Evolutionary conservation across 2,329 filamentous ascomycete species (phyloP).

Genomic region (Curvularia sp.): DNA sequence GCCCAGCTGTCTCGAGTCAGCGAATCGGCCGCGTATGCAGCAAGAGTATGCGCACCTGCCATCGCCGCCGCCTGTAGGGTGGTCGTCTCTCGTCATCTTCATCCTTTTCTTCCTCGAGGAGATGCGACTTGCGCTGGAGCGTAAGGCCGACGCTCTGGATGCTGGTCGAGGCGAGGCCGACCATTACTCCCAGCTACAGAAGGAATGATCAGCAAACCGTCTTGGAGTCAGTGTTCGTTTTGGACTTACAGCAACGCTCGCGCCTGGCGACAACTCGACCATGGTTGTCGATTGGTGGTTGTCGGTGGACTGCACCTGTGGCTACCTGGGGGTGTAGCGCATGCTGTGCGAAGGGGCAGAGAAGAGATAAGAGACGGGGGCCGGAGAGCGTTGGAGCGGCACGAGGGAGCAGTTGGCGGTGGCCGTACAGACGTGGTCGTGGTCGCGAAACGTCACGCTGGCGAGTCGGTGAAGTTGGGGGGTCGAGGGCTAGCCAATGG

Average conservation of each 20-base stretch:
- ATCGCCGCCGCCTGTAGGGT: conserved; percentile 86
- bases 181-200: conserved; percentile 82
- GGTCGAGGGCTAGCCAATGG: conserved; percentile 33
- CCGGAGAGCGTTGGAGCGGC: neutral
- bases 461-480: conserved; percentile 32
- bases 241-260: conserved; percentile 51
- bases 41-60: conserved; percentile 68
- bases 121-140: conserved; percentile 95
- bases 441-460: conserved; percentile 35
- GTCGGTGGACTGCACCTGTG: conserved; percentile 29
- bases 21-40: neutral
- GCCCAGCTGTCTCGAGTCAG: conserved; percentile 62
- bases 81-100: conserved; percentile 79
- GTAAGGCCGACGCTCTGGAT: conserved; percentile 95
- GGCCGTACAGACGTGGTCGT: conserved; percentile 9
- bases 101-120: conserved; percentile 94
- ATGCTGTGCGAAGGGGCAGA: conserved; percentile 31
- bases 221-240: neutral
- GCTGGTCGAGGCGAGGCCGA: conserved; percentile 91
- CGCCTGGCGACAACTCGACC: conserved; percentile 52
- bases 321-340: conserved; percentile 42
- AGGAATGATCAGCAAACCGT: conserved; percentile 3
- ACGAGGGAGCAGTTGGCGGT: neutral
- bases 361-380: neutral
- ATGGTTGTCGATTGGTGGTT: conserved; percentile 33